Conservation (phyloP, 441 rosid genomes). For the Arabidopsis lyrata region DNA sequence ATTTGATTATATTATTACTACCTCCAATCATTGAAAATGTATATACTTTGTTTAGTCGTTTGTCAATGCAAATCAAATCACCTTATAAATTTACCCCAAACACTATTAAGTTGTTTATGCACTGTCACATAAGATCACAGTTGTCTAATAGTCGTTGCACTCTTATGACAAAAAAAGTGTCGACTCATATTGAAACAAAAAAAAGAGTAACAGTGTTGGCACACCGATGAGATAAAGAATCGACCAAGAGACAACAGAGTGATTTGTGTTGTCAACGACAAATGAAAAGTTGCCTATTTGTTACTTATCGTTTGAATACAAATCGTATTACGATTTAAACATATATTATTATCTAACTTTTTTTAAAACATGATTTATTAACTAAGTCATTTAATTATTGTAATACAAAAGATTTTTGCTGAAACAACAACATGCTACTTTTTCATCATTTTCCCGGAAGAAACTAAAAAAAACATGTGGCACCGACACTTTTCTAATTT, state of each 20-base stretch:
- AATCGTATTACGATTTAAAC: neutral
- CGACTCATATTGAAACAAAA: neutral
- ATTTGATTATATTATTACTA: neutral
- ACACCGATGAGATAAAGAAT: neutral
- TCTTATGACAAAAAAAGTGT: slow-evolving; percentile 16
- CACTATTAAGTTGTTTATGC: neutral
- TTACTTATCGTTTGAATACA: neutral
- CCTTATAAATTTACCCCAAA: neutral
- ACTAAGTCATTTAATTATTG: neutral
- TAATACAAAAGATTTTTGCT: neutral
- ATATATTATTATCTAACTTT: neutral
- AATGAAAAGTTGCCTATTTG: neutral
- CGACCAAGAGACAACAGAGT: neutral
- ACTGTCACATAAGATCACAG: slow-evolving; percentile 20
- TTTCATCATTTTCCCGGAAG: neutral
- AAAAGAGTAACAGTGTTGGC: neutral
- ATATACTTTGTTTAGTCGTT: neutral
- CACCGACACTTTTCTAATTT: slow-evolving; percentile 50
- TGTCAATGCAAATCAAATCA: slow-evolving; percentile 17
- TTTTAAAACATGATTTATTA: neutral
- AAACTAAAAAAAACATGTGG: slow-evolving; percentile 24
- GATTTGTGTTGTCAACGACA: slow-evolving; percentile 1
- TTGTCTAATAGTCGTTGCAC: slow-evolving; percentile 11
- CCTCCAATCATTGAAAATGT: neutral
- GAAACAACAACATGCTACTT: slow-evolving; percentile 4